Evolutionary conservation across 768 basidiomycete species (phyloP), one percentile per base, ranked within the genome.

Genomic region (Boletus patriciae): DNA sequence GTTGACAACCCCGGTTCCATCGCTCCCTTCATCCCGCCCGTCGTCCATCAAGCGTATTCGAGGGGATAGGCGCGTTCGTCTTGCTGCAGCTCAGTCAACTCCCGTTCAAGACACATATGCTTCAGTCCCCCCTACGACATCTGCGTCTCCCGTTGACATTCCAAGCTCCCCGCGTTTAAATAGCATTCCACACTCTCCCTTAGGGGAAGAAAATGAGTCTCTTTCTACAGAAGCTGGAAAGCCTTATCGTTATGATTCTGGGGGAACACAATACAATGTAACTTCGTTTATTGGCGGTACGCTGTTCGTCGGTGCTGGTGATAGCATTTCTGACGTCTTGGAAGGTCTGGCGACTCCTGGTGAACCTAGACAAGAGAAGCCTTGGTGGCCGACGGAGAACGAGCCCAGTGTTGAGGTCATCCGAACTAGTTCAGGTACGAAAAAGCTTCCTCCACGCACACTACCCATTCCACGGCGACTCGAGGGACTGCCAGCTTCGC

Each of bases 201-300:
- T 47, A 4, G 52, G 49, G 3, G 62, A 58, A 55, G 62, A 63
- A 11, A 61, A 49, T 15, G 53, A 57, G 41, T 19, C 46, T 8
- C 41, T 64, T 41, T 46, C 61, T 46, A 41, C 44, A 3, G 54
- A 60, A n/a, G 58, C 62, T 11, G 59, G 61, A 38, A 60, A 58
- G 41, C 45, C 48, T 42, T 51, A 60, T 21, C 69, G 73, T 53
- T 65, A 70, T 46, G 71, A 75, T 43, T 82, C 83, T n/a, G 70
- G 65, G 12, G 83, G 74, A 15, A 85, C 80, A 0, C 82, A 80
- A 55, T 88, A 83, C 63, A 87, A 89, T 55, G 85, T 89, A 19
- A 90, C 87, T 16, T 89, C 88, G 1, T 89, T 90, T 65, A 87
- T 90, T 60, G 83, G 73, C 42, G 68, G 80, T 80, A 55, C 56